Percentiles rank a stretch among this genome's conserved stretches.
phyloP scores from a whole-genome alignment of 2,329 filamentous ascomycete species.

The Sporothrix mexicana region DNA sequence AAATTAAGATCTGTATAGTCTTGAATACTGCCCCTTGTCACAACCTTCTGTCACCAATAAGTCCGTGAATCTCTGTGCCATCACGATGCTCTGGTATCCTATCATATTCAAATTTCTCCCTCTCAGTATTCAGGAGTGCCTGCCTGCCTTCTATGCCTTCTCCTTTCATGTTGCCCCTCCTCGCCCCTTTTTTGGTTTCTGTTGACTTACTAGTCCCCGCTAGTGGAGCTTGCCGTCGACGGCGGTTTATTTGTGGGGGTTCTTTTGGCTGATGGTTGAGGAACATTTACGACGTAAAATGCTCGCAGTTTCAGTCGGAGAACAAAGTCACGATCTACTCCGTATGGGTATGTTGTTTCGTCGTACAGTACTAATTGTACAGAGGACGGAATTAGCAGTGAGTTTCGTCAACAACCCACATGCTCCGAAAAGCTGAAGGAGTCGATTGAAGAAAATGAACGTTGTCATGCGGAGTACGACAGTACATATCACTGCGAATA shows the following conservation, averaged over 20 bases:
- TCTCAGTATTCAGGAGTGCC: neutral
- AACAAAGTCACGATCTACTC: neutral
- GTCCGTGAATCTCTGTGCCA: too few species aligned
- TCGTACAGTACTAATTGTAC: conserved; percentile 11
- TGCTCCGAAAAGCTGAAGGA: neutral
- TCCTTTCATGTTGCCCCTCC: conserved; percentile 14
- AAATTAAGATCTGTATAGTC: too few species aligned
- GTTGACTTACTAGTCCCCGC: conserved; percentile 23
- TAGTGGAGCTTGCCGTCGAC: conserved; percentile 29
- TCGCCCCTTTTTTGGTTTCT: conserved; percentile 14
- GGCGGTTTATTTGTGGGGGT: conserved; percentile 10
- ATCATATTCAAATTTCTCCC: neutral
- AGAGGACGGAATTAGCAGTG: neutral
- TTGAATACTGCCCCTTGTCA: neutral
- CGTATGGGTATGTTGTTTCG: neutral
- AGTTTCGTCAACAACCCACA: conserved; percentile 19
- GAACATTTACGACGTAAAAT: conserved; percentile 18
- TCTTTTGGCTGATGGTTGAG: neutral
- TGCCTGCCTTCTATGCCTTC: neutral
- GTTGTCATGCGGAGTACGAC: too few species aligned
- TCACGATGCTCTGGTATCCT: neutral
- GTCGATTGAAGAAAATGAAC: neutral
- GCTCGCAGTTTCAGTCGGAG: conserved; percentile 24
- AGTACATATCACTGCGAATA: too few species aligned
- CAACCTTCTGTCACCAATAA: too few species aligned